These are phyloP conservation scores for Withania somnifera DNA, from an alignment of 305 asterid genomes.

Conservation along the genomic window DNA sequence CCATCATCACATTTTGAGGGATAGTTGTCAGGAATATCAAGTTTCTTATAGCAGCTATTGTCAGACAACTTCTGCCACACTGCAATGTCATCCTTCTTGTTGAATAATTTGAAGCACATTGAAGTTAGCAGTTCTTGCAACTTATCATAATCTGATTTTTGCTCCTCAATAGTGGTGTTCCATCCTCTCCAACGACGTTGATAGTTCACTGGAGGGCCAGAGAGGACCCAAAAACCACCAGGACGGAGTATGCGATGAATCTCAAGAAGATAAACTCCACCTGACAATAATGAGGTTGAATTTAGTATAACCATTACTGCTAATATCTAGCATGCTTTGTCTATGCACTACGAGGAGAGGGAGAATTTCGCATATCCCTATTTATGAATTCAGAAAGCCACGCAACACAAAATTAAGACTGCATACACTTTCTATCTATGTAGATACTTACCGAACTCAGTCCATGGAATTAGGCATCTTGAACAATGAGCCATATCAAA, in stretches of 20 bases:
- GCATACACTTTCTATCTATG: neutral
- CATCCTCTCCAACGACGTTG: slow-evolving; percentile 94
- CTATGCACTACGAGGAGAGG: neutral
- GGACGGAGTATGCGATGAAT: slow-evolving; percentile 87
- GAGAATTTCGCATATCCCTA: neutral
- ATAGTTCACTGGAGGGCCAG: slow-evolving; percentile 92
- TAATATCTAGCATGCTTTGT: neutral
- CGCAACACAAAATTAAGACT: neutral
- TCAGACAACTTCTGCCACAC: slow-evolving; percentile 81
- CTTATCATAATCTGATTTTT: slow-evolving; percentile 69
- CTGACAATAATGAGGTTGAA: slow-evolving; percentile 30
- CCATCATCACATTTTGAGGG: slow-evolving; percentile 92
- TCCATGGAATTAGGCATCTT: slow-evolving; percentile 98
- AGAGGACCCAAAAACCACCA: slow-evolving; percentile 97
- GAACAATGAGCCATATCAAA: slow-evolving; percentile 99
- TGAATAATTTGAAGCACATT: slow-evolving; percentile 81
- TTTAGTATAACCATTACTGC: neutral
- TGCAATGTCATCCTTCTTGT: slow-evolving; percentile 87
- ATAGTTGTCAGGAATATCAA: slow-evolving; percentile 60
- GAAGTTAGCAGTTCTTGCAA: slow-evolving; percentile 75
- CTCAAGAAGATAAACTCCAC: slow-evolving; percentile 93
- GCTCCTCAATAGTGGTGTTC: slow-evolving; percentile 89
- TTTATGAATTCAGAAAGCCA: neutral
- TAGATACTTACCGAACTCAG: slow-evolving; percentile 67
- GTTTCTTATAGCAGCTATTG: slow-evolving; percentile 70